phyloP scores from a whole-genome alignment of 2,329 filamentous ascomycete species.

The Xylaria sp. region DNA sequence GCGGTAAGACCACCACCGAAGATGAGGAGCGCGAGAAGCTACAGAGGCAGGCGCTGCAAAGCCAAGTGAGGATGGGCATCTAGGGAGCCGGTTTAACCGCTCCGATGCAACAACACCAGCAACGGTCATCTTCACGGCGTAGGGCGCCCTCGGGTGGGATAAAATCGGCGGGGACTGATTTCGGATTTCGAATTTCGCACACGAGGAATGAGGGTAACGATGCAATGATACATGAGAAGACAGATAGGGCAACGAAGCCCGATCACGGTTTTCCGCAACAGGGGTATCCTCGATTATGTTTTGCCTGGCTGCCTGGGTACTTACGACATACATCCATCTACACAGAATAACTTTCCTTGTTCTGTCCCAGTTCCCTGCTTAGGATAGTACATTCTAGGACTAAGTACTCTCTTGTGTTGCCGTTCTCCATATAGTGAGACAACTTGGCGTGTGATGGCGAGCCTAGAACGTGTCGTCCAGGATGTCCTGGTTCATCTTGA shows the following conservation, averaged over 20 bases:
- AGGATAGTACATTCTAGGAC: no score
- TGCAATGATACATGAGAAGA: not conserved
- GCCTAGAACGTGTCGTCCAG: conserved; percentile 63
- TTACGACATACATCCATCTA: no score
- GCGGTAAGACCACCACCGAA: not conserved
- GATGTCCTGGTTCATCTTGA: conserved; percentile 65
- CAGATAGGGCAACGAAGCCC: not conserved
- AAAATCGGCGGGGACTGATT: conserved; percentile 1
- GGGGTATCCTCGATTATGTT: no score
- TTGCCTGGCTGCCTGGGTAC: no score
- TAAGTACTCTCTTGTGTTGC: not conserved
- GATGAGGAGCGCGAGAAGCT: conserved; percentile 8
- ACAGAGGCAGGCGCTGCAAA: conserved; percentile 10
- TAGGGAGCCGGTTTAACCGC: not conserved
- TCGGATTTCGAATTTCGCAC: not conserved
- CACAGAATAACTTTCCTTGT: no score
- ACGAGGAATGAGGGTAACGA: not conserved
- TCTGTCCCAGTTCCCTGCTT: no score
- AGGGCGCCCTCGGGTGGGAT: not conserved
- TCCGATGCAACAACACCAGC: no score
- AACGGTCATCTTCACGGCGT: not conserved
- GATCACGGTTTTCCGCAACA: no score
- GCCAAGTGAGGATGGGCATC: conserved; percentile 21
- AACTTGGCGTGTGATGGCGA: not conserved
- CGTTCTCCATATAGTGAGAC: not conserved